Evolutionary conservation across 805 yeast genomes (phyloP).

Genomic region (Ogataea salicorniae): DNA sequence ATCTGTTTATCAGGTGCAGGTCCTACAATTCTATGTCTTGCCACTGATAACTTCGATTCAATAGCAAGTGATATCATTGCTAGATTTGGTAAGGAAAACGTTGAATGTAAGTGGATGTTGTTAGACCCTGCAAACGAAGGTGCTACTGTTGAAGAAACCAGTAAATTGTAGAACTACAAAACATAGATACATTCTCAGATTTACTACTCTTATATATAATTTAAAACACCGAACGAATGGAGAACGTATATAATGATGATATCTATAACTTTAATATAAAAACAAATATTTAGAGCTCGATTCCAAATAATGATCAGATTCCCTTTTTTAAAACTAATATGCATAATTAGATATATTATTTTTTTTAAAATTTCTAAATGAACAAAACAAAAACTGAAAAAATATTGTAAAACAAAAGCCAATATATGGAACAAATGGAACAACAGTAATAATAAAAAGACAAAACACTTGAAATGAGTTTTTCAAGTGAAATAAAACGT

Average conservation of each 20-base stretch:
- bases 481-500: neutral
- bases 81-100: conserved; percentile 59
- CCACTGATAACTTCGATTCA: conserved; percentile 79
- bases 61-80: conserved; percentile 74
- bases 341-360: neutral
- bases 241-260: too few relatives aligned
- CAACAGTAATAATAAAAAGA: neutral
- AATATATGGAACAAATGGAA: neutral
- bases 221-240: too few relatives aligned
- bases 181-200: neutral
- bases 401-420: neutral
- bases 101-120: conserved; percentile 76
- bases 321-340: too few relatives aligned
- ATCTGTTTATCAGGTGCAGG: conserved; percentile 98
- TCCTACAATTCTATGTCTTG: conserved; percentile 91
- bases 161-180: conserved; percentile 16
- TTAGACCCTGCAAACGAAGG: conserved; percentile 87
- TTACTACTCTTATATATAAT: neutral
- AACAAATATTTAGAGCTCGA: too few relatives aligned
- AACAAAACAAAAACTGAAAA: neutral
- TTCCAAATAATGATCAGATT: too few relatives aligned
- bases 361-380: neutral
- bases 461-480: neutral
- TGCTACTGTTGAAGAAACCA: conserved; percentile 48
- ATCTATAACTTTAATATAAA: too few relatives aligned